Evolutionary conservation across 139 green algal species (phyloP).

Genomic region (Chlorella vulgaris): DNA sequence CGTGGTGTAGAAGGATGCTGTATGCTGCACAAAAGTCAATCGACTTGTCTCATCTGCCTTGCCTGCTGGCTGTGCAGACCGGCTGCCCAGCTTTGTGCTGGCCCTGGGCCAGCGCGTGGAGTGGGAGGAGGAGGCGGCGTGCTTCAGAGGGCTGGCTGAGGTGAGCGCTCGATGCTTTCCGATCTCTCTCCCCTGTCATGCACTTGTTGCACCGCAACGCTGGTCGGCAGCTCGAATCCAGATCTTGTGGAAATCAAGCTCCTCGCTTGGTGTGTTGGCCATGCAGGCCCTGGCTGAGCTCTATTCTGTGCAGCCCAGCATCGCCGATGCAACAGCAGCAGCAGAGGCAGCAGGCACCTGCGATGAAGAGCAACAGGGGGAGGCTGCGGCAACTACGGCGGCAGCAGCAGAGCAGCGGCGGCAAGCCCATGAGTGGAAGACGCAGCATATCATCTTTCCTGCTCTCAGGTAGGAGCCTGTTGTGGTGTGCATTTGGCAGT

Average conservation of each 20-base stretch:
- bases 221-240: no score
- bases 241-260: no score
- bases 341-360: background rate
- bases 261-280: no score
- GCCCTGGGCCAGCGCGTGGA: slow-evolving; percentile 74
- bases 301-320: slow-evolving; percentile 57
- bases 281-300: slow-evolving; percentile 62
- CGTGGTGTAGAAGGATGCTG: no score
- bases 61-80: slow-evolving; percentile 8
- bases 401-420: background rate
- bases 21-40: background rate
- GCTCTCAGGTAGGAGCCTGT: slow-evolving; percentile 59
- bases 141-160: slow-evolving; percentile 59
- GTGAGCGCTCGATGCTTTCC: slow-evolving; percentile 12
- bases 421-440: slow-evolving; percentile 20
- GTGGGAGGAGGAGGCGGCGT: slow-evolving; percentile 68
- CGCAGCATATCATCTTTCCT: slow-evolving; percentile 69
- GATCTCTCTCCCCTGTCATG: background rate
- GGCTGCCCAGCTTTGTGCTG: slow-evolving; percentile 77
- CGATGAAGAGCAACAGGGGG: background rate
- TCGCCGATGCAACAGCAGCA: slow-evolving; percentile 9
- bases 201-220: background rate
- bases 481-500: no score
- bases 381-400: background rate
- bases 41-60: no score